These are phyloP conservation scores for Elsinoe necatrix DNA, from an alignment of 2,329 filamentous ascomycete genomes.

Conservation along the genomic window DNA sequence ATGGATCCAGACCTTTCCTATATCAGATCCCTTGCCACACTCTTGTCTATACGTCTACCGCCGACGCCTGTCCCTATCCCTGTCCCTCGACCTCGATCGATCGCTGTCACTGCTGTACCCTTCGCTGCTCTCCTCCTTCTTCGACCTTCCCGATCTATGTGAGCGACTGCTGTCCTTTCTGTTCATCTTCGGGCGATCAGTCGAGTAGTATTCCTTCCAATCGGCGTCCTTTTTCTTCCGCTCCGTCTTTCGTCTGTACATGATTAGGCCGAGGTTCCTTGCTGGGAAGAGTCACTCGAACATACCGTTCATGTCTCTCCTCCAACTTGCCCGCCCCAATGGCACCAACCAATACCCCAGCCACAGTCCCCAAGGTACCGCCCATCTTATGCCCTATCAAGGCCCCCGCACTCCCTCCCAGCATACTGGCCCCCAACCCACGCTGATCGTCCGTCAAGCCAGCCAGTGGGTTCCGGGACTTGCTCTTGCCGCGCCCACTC, in stretches of 20 bases:
- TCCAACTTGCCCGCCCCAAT: slow-evolving; percentile 12
- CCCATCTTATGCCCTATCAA: slow-evolving; percentile 24
- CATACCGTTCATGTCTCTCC: slow-evolving; percentile 11
- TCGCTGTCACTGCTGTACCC: neutral
- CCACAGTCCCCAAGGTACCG: slow-evolving; percentile 14
- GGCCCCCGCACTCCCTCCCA: slow-evolving; percentile 25
- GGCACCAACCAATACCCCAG: slow-evolving; percentile 6
- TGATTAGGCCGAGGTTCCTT: neutral
- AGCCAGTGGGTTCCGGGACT: slow-evolving; percentile 5
- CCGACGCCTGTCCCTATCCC: neutral
- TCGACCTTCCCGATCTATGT: neutral
- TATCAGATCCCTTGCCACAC: neutral
- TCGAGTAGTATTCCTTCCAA: slow-evolving; percentile 13
- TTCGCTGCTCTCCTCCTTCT: neutral
- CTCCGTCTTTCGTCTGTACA: neutral
- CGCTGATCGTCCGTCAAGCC: slow-evolving; percentile 22
- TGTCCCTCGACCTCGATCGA: neutral
- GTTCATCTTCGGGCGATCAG: slow-evolving; percentile 1
- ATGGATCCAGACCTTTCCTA: too few relatives aligned
- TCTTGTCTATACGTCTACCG: neutral
- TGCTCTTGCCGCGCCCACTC: neutral
- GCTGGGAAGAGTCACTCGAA: neutral
- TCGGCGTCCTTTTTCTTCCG: neutral
- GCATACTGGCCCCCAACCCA: slow-evolving; percentile 23
- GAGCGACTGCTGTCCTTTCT: neutral